Evolutionary conservation across 768 basidiomycete species (phyloP).

Genomic region (Lactifluus subvellereus): DNA sequence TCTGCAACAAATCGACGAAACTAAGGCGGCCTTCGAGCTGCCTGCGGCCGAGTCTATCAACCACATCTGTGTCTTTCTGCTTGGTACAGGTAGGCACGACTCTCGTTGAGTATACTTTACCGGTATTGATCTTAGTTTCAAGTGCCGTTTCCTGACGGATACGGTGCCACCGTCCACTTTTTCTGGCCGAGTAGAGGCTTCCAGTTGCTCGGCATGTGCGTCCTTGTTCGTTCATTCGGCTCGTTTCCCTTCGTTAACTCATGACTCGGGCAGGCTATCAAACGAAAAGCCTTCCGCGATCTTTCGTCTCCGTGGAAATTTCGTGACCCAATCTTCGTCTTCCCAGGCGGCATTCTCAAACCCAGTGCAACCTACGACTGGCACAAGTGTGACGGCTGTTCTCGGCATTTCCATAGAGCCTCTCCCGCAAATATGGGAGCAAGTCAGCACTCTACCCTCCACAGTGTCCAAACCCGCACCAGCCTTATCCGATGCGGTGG

Average conservation of each 20-base stretch:
- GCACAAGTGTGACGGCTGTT: slow-evolving; percentile 50
- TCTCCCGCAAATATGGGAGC: slow-evolving; percentile 50
- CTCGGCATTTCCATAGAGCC: slow-evolving; percentile 82
- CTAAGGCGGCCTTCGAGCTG: slow-evolving; percentile 75
- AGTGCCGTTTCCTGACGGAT: slow-evolving; percentile 81
- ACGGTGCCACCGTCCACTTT: slow-evolving; percentile 79
- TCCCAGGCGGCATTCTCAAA: slow-evolving; percentile 32
- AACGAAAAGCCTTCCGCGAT: slow-evolving; percentile 89
- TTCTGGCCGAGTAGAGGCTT: slow-evolving; percentile 85
- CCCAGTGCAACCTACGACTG: slow-evolving; percentile 27
- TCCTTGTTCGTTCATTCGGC: slow-evolving; percentile 5
- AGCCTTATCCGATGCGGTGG: slow-evolving; percentile 39
- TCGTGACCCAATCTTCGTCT: slow-evolving; percentile 34
- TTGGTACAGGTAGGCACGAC: slow-evolving; percentile 52
- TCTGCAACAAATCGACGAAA: slow-evolving; percentile 74
- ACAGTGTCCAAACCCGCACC: slow-evolving; percentile 28
- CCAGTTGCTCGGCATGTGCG: slow-evolving; percentile 79
- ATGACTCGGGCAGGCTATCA: slow-evolving; percentile 53
- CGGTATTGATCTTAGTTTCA: neutral
- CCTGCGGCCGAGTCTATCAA: slow-evolving; percentile 68
- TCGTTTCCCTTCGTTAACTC: neutral
- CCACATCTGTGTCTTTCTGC: slow-evolving; percentile 78
- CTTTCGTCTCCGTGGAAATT: slow-evolving; percentile 71
- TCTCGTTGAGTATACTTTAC: neutral
- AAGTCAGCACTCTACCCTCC: slow-evolving; percentile 46